A percentile compares a stretch with the other conserved stretches of the same genome.
These are phyloP conservation scores for Pichia nanzhaoensis DNA, from an alignment of 805 yeast genomes.

Conservation along the genomic window DNA sequence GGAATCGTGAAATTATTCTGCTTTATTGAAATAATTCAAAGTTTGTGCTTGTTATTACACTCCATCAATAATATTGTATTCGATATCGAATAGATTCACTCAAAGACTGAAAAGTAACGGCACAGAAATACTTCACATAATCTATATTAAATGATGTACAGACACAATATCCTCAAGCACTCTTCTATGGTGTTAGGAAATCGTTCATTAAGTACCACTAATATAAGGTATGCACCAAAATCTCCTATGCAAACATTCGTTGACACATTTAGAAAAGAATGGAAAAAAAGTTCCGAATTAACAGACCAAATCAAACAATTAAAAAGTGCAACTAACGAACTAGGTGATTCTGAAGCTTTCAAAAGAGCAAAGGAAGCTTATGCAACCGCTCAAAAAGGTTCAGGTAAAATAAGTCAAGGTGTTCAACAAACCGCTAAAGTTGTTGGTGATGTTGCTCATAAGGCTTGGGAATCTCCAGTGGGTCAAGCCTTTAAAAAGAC, in stretches of 20 bases:
- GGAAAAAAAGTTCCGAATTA: constrained; percentile 83
- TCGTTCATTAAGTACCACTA: constrained; percentile 4
- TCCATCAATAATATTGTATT: too few relatives aligned
- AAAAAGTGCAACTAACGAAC: constrained; percentile 90
- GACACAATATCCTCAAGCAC: constrained; percentile 4
- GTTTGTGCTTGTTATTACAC: too few relatives aligned
- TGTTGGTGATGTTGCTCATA: constrained; percentile 80
- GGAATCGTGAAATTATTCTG: too few relatives aligned
- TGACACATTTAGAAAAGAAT: constrained; percentile 85
- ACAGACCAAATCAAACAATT: constrained; percentile 90
- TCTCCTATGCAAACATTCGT: constrained; percentile 90
- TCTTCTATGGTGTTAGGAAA: constrained; percentile 1
- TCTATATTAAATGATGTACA: constrained; percentile 6
- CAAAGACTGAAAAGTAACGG: neutral
- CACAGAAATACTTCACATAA: too few relatives aligned
- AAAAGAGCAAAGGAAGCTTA: constrained; percentile 90
- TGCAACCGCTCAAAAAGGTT: constrained; percentile 68
- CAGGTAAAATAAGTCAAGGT: constrained; percentile 58
- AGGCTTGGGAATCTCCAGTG: constrained; percentile 95
- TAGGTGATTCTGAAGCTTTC: constrained; percentile 91
- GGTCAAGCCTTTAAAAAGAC: constrained; percentile 84
- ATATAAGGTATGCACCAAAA: constrained; percentile 27
- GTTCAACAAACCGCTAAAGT: constrained; percentile 88
- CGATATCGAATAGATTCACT: too few relatives aligned
- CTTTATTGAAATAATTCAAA: too few relatives aligned